Evolutionary conservation across 495 filamentous ascomycete species (phyloP).

Genomic region (Neurospora tetrasperma): DNA sequence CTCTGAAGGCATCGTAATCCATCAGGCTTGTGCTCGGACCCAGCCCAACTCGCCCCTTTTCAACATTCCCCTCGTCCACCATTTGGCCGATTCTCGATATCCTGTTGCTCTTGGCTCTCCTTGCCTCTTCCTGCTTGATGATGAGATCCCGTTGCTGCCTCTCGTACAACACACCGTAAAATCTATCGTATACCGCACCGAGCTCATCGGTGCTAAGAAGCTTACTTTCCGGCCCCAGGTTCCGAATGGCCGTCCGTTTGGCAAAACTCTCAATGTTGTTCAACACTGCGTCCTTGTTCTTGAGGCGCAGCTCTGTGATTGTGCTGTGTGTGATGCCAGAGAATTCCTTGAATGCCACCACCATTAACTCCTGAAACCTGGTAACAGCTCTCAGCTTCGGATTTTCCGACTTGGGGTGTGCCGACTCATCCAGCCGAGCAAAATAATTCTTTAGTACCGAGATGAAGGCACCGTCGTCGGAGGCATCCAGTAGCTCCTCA

Average conservation of each 20-base stretch:
- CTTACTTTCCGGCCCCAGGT: constrained; percentile 92
- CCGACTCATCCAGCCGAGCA: constrained; percentile 82
- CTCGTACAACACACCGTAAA: constrained; percentile 84
- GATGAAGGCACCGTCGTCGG: constrained; percentile 94
- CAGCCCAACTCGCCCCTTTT: constrained; percentile 77
- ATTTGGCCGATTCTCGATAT: background rate
- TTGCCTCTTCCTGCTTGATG: constrained; percentile 63
- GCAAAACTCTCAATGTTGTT: constrained; percentile 95
- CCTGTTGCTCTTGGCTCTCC: constrained; percentile 43
- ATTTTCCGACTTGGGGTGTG: constrained; percentile 90
- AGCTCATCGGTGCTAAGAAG: constrained; percentile 75
- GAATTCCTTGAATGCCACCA: constrained; percentile 97
- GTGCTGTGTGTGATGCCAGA: constrained; percentile 87
- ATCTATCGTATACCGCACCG: constrained; percentile 81
- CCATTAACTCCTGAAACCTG: constrained; percentile 94
- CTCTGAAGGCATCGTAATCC: constrained; percentile 92
- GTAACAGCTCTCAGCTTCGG: constrained; percentile 87
- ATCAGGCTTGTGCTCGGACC: constrained; percentile 82
- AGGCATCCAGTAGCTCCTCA: constrained; percentile 90
- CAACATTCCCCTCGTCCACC: constrained; percentile 33
- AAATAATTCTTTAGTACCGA: constrained; percentile 94
- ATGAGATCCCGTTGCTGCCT: constrained; percentile 72
- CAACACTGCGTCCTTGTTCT: constrained; percentile 85
- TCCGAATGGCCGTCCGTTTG: constrained; percentile 90
- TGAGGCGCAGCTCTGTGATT: constrained; percentile 77